Percentiles rank a stretch among this genome's conserved stretches.
Evolutionary conservation across 108 stramenopile species (phyloP).

Genomic region (Hondaea fermentalgiana): DNA sequence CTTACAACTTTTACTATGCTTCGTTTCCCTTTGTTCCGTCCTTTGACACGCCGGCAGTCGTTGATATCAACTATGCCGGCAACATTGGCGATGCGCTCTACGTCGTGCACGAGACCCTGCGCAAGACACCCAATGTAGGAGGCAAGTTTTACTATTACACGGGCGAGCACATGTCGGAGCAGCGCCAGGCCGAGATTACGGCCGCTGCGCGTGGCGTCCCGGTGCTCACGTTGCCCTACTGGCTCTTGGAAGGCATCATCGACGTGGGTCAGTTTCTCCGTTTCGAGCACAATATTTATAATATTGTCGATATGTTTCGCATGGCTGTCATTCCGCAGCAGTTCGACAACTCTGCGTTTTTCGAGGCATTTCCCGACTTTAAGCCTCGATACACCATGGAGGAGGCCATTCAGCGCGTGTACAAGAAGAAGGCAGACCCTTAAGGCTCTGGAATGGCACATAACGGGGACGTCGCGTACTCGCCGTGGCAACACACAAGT

Average conservation of each 20-base stretch:
- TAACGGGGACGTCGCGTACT: too few species aligned
- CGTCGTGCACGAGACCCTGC: neutral
- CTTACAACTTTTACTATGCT: neutral
- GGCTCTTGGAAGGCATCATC: neutral
- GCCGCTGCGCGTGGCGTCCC: neutral
- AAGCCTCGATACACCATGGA: neutral
- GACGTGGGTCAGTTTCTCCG: neutral
- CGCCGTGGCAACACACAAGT: neutral
- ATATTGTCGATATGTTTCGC: neutral
- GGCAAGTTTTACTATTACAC: constrained; percentile 15
- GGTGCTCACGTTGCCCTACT: neutral
- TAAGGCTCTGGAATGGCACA: too few species aligned
- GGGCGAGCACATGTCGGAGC: neutral
- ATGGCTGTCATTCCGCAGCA: neutral
- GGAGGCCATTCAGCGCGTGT: neutral
- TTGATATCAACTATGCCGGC: neutral
- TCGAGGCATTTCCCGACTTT: neutral
- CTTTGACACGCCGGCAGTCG: neutral
- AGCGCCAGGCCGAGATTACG: neutral
- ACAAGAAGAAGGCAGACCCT: neutral
- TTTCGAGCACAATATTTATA: neutral
- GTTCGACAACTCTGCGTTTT: neutral
- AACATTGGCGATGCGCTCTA: constrained; percentile 6
- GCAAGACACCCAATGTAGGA: neutral
- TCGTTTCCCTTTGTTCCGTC: neutral